These are phyloP conservation scores for Salvia miltiorrhiza DNA, from an alignment of 257 asterid genomes.

Conservation along the genomic window DNA sequence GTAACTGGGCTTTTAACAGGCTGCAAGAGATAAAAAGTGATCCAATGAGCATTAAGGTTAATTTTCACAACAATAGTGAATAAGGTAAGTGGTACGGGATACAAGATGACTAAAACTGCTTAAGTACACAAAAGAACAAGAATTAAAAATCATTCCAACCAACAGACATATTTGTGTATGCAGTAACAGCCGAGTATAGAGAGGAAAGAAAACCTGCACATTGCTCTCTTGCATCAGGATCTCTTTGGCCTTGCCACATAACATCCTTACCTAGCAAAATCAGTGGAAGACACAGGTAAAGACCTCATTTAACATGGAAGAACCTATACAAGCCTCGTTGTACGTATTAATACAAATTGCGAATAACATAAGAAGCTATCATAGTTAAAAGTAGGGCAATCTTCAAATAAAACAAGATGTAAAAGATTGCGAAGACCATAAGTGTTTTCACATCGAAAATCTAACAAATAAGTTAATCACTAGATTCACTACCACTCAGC, in stretches of 20 bases:
- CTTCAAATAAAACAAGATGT: not conserved
- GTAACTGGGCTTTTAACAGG: constrained; percentile 91
- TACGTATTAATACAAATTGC: not conserved
- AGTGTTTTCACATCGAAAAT: not conserved
- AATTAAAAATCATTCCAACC: not conserved
- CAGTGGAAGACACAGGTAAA: constrained; percentile 14
- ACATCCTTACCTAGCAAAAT: constrained; percentile 49
- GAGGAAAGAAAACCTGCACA: constrained; percentile 50
- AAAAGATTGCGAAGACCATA: not conserved
- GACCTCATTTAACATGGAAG: not conserved
- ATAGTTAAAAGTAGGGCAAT: not conserved
- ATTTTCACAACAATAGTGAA: not conserved
- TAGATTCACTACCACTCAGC: not conserved
- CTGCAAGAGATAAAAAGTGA: constrained; percentile 39
- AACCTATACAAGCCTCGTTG: not conserved
- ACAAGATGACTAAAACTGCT: constrained; percentile 8
- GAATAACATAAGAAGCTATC: not conserved
- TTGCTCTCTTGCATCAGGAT: constrained; percentile 74
- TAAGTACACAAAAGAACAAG: not conserved
- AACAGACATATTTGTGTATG: not conserved
- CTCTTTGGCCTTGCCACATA: constrained; percentile 79
- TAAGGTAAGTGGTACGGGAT: not conserved
- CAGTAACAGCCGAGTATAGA: not conserved
- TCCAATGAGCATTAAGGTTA: not conserved
- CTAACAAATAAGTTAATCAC: not conserved